Base-by-base conservation (phyloP, 805 yeast genomes). In the Sungouiozyma ichnusensis region DNA sequence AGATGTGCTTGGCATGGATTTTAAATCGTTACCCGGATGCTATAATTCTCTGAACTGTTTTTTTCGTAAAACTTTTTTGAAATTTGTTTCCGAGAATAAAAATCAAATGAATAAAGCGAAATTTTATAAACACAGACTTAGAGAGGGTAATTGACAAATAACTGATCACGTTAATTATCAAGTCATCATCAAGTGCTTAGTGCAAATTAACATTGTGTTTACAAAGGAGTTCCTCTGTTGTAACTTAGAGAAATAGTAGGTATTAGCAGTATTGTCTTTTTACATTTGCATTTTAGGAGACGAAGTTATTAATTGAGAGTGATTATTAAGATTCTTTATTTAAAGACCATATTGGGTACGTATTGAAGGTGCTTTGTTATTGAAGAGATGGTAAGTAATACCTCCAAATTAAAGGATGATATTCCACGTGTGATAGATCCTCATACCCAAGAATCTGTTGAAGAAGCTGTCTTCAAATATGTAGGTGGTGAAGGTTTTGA, bases 401-500 rank as follows among this genome's bases (percentile, higher is more conserved):
- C 11, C n/a, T 15, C 18, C 35, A 33, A 24, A 4, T 24, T 20
- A 24, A 33, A 24, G 29, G 27, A 29, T 16, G 36, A 27, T 17
- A 29, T 20, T 27, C 35, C 38, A 11, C 19, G 27, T 3, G 34
- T 20, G 9, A 16, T 11, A 33, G 32, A 41, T 9, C 38, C 53
- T 20, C 60, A 18, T 14, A 20, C 15, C 32, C 34, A 62, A 37
- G 67, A 62, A 33, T 64, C 71, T 44, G 92, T 81, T 2, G 92
- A 81, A 52, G 92, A 83, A 15, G 92, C 87, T 0, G 87, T 83
- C 15, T 69, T 82, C 75, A 71, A 74, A 42, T 74, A 75, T 50
- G 90, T 81, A 13, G 29, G 29, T 24, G 85, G 82, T 16, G 82
- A 80, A 5, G 72, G 79, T 1, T 59, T 80, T 35, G 75, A 68